Base-by-base conservation (phyloP, 345 rosid genomes). In the Kernera saxatilis region DNA sequence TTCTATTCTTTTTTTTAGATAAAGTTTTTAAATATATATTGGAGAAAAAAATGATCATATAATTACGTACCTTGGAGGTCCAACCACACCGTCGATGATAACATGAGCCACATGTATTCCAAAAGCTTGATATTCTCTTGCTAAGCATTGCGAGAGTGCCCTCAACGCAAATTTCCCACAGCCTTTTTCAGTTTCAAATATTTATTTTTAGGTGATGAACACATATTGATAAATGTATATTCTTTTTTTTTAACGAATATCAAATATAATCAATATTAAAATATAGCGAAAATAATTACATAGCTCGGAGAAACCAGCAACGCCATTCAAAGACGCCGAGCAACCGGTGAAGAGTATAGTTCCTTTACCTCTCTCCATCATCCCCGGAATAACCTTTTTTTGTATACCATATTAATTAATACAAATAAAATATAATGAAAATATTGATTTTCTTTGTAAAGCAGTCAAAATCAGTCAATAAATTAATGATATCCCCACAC, bases 301-400 rank as follows among this genome's bases (percentile, higher is more conserved):
- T 64, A 91, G 75, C 68, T 91, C 91, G 69, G 98, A 78, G 82
- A 88, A 89, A 57, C 98, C 97, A 41, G 97, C 86, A 66, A 86
- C 50, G 78, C 91, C 97, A 48, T 76, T 87, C 72, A 93, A 73
- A 14, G 98, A 93, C 50, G 91, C 97, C 57, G 98, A 83, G 73
- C 98, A 93, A 27, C 98, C 98, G 1, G 96, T 89, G 77, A 93
- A 87, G 37, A 93, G 84, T 78, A 93, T 86, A 6, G 98, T 93
- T 60, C 98, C 98, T 64, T 72, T 93, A 33, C 94, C 88, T 79
- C 86, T 87, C 64, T 91, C 97, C 72, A 85, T 88, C 97, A 93
- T 93, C 9, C 94, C 97, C 4, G 94, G 87, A 49, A 91, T 83
- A 14, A 91, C 91, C 98, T 89, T 77, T 23, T 45, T 14, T 77